Conservation (phyloP, 2,329 filamentous ascomycete genomes). For the Scedosporium apiospermum region DNA sequence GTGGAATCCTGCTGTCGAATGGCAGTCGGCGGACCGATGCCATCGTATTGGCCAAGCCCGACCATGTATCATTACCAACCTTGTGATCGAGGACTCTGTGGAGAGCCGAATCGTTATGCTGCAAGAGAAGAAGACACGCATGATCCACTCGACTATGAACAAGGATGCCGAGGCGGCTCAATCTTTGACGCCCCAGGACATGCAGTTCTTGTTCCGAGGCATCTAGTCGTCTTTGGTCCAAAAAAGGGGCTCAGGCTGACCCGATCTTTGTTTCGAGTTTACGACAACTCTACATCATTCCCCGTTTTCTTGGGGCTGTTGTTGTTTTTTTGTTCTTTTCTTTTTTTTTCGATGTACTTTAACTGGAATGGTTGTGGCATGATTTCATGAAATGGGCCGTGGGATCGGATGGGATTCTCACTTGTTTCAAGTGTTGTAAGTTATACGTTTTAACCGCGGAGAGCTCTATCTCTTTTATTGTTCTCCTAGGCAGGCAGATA, state of each 20-base stretch:
- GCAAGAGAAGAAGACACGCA: slow-evolving; percentile 96
- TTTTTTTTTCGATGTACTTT: neutral
- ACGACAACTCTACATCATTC: neutral
- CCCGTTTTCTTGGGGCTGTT: neutral
- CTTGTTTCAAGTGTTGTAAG: no score
- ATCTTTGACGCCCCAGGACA: slow-evolving; percentile 79
- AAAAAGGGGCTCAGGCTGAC: neutral
- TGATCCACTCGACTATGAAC: slow-evolving; percentile 97
- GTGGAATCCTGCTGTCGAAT: slow-evolving; percentile 99
- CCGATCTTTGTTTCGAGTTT: neutral
- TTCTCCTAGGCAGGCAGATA: no score
- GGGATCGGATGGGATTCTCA: neutral
- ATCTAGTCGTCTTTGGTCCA: slow-evolving; percentile 17
- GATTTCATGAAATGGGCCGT: neutral
- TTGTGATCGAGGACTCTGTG: slow-evolving; percentile 95
- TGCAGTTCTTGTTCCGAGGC: slow-evolving; percentile 93
- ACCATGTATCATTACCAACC: slow-evolving; percentile 85
- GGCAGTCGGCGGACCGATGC: slow-evolving; percentile 90
- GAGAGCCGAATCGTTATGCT: slow-evolving; percentile 92
- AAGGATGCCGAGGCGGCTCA: slow-evolving; percentile 87
- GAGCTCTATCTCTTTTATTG: no score
- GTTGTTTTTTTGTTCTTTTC: neutral
- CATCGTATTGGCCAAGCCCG: slow-evolving; percentile 94
- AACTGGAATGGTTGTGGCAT: neutral
- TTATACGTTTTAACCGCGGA: no score